Evolutionary conservation across 331 rosid species (phyloP).

Genomic region (Malus hybrid): DNA sequence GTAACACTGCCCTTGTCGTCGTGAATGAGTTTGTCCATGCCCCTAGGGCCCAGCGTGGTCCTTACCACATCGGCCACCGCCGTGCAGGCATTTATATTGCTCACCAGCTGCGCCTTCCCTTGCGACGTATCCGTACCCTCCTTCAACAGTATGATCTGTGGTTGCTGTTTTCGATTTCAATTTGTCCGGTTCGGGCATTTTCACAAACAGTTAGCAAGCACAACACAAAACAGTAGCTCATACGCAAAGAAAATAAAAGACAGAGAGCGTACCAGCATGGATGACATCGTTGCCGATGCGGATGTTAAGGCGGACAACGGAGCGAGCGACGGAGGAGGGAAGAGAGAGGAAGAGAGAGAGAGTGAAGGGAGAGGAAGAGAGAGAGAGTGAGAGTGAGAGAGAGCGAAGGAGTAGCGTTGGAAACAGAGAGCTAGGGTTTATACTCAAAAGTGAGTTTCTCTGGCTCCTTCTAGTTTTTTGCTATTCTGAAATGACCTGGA

Average conservation of each 20-base stretch:
- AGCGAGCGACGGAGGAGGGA: not conserved
- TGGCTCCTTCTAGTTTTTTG: conserved; percentile 15
- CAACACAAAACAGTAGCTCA: not conserved
- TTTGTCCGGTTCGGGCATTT: not conserved
- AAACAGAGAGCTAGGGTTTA: conserved; percentile 34
- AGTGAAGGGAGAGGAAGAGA: not conserved
- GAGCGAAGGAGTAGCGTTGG: not conserved
- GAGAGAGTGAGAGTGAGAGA: not conserved
- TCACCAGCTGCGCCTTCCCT: conserved; percentile 86
- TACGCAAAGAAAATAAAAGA: not conserved
- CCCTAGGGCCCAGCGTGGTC: conserved; percentile 89
- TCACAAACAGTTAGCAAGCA: not conserved
- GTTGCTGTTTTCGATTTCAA: conserved; percentile 59
- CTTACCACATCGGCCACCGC: conserved; percentile 93
- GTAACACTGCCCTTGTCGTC: conserved; percentile 86
- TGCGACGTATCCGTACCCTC: conserved; percentile 99
- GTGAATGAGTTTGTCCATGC: conserved; percentile 98
- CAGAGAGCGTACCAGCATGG: conserved; percentile 1
- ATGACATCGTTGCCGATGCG: not conserved
- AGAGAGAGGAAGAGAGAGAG: not conserved
- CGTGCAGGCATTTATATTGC: conserved; percentile 96
- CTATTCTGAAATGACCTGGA: not conserved
- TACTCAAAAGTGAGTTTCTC: not conserved
- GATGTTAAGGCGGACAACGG: not conserved
- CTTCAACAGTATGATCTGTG: conserved; percentile 91